Percentiles rank a stretch among this genome's conserved stretches.
Conservation (phyloP, 2,329 filamentous ascomycete genomes). For the Colletotrichum siamense region DNA sequence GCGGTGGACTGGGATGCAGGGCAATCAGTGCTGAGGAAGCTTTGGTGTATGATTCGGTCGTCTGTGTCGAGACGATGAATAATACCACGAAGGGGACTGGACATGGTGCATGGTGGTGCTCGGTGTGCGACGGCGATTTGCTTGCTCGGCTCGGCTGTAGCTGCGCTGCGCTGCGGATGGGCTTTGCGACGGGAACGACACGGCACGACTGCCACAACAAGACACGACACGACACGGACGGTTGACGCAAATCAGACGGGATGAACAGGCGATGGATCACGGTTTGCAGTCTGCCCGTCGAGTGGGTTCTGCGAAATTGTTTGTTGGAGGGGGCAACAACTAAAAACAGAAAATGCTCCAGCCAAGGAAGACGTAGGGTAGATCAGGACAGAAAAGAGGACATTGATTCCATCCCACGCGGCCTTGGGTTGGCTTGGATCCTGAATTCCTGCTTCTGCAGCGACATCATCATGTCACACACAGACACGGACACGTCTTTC, state of each 20-base stretch:
- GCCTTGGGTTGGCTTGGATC: background rate
- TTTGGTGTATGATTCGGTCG: background rate
- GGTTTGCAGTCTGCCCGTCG: background rate
- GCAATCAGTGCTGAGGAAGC: background rate
- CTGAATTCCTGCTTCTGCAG: background rate
- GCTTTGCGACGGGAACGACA: background rate
- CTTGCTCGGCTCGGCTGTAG: background rate
- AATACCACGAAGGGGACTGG: background rate
- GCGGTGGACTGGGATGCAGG: background rate
- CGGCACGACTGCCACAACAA: background rate
- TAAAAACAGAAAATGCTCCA: background rate
- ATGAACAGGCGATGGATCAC: slow-evolving; percentile 4
- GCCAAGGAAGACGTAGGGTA: background rate
- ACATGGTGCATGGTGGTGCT: background rate
- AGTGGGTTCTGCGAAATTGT: background rate
- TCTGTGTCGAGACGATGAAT: background rate
- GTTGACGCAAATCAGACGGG: background rate
- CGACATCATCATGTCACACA: background rate
- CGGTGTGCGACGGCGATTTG: background rate
- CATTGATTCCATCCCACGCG: background rate
- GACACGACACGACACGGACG: background rate
- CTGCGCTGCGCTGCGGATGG: background rate
- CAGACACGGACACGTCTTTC: background rate
- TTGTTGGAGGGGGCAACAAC: background rate
- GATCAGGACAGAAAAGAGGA: background rate